Percentiles rank a stretch among this genome's conserved stretches.
These are phyloP conservation scores for Acacia pycnantha DNA, from an alignment of 331 rosid species.

Conservation along the genomic window DNA sequence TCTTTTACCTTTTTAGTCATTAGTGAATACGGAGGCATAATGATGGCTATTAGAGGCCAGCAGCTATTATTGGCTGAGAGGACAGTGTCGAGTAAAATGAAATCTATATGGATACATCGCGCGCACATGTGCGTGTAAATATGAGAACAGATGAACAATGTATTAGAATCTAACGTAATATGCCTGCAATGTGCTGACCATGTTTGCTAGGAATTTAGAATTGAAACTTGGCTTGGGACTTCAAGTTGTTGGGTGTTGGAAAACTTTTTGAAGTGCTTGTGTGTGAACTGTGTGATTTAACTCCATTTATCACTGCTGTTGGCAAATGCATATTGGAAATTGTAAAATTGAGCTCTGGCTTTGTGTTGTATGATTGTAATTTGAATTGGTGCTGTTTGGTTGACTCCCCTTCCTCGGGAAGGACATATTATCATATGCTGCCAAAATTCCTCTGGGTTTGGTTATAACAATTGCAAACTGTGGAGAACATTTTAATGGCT, in stretches of 20 bases:
- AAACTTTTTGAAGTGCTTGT: neutral
- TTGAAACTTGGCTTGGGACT: neutral
- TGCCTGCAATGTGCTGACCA: neutral
- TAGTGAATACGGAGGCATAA: neutral
- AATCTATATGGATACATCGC: neutral
- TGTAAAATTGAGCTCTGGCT: neutral
- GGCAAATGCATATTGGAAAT: neutral
- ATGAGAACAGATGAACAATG: neutral
- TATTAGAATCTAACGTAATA: neutral
- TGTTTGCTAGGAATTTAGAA: neutral
- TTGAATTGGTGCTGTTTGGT: conserved; percentile 9
- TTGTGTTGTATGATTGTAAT: neutral
- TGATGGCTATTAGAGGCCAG: neutral
- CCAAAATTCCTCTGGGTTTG: neutral
- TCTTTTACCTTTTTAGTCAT: neutral
- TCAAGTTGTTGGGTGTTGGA: neutral
- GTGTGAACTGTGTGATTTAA: neutral
- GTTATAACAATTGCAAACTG: neutral
- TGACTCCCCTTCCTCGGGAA: neutral
- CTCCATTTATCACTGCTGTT: neutral
- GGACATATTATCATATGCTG: neutral
- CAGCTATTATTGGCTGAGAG: neutral
- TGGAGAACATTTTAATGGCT: neutral
- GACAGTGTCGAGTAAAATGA: neutral
- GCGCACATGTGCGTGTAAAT: neutral